Base-by-base conservation (phyloP, 108 stramenopile species). In the Skeletonema marinoi region DNA sequence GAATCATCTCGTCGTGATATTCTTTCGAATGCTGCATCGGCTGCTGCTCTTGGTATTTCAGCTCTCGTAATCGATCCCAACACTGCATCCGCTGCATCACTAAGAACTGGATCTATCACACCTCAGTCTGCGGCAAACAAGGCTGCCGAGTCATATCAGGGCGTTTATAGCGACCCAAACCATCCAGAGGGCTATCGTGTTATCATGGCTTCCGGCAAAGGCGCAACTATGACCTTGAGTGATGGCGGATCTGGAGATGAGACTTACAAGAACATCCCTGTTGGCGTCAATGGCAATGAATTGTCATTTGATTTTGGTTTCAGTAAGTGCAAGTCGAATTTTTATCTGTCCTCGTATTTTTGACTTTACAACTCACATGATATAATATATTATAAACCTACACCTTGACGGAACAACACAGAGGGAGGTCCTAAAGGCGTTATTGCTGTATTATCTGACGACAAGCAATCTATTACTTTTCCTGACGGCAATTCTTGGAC, bases 401-500 rank as follows among this genome's bases (percentile, higher is more conserved):
- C 39, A 73, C 44, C 60, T 62, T 58, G 61, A 19, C 54, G 30
- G 25, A 44, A 50, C 42, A 77, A 46, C 5, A n/a, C 5, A 77
- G 67, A 64, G 68, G 68, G 68, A 39, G 65, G 74, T 10, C 46
- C 62, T 11, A 69, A 62, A 46, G 61, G 65, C 1, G 68, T 70
- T 21, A n/a, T 35, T 29, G 77, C 60, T 54, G 68, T 70, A 0
- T 63, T 77, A 25, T 62, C 60, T 14, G 60, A 62, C 33, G 68
- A 77, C 21, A 61, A 65, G 32, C 60, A 64, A 29, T 63, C 50
- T 25, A 64, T 77, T 63, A 77, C 77, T 32, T 77, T 70, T 36
- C 68, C 68, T 29, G 68, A 77, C 64, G 77, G 77, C 25, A 77
- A 62, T 42, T 29, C 33, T 9, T 77, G 77, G 77, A 77, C 38